These are phyloP conservation scores for Malus sylvestris DNA, from an alignment of 306 rosid genomes.

Conservation along the genomic window DNA sequence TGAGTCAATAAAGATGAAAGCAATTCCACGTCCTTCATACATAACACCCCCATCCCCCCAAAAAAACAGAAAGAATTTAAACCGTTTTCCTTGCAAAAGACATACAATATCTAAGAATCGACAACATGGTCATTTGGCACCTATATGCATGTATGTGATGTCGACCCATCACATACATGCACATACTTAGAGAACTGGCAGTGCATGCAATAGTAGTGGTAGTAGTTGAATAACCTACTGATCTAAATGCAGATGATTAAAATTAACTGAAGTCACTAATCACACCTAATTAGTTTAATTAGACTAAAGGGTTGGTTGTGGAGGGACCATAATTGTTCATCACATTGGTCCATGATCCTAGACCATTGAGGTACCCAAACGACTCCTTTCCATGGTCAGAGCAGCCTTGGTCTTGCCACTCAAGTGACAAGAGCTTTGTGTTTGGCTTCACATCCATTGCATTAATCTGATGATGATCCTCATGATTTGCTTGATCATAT, in stretches of 20 bases:
- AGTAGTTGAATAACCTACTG: not conserved
- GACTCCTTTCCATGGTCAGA: slow-evolving; percentile 63
- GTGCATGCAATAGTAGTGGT: not conserved
- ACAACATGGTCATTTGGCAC: not conserved
- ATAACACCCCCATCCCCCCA: not conserved
- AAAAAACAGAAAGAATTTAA: slow-evolving; percentile 6
- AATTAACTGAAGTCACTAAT: slow-evolving; percentile 12
- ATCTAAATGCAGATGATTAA: slow-evolving; percentile 9
- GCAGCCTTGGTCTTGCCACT: slow-evolving; percentile 91
- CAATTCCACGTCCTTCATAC: slow-evolving; percentile 17
- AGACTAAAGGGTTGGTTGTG: slow-evolving; percentile 58
- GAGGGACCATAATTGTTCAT: slow-evolving; percentile 70
- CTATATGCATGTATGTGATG: not conserved
- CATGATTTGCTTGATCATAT: slow-evolving; percentile 37
- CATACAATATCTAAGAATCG: not conserved
- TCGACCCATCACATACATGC: not conserved
- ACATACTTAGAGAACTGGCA: not conserved
- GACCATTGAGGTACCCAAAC: slow-evolving; percentile 50
- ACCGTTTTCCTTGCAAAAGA: not conserved
- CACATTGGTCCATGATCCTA: slow-evolving; percentile 68
- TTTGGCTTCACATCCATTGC: slow-evolving; percentile 79
- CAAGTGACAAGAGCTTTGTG: slow-evolving; percentile 65
- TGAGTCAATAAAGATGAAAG: slow-evolving; percentile 21
- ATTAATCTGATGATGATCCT: slow-evolving; percentile 19
- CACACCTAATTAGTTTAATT: slow-evolving; percentile 6